Conservation (phyloP, 495 filamentous ascomycete genomes). For the Podospora anserina region DNA sequence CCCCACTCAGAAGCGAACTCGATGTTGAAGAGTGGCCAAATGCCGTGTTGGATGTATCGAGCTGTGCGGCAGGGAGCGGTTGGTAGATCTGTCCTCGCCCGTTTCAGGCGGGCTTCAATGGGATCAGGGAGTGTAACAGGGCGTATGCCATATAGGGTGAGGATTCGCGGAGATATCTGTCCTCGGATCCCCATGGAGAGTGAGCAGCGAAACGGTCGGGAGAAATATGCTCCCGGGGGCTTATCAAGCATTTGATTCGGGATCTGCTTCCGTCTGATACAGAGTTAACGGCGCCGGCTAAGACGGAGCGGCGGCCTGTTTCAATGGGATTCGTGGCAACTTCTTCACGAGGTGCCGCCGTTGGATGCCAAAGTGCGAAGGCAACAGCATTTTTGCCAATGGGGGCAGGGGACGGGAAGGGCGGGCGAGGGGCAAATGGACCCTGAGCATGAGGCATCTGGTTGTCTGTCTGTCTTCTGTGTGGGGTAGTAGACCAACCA, state of each 20-base stretch:
- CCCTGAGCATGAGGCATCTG: conserved; percentile 11
- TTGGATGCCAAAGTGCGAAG: not conserved
- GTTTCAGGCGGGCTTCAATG: not conserved
- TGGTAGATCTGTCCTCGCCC: not conserved
- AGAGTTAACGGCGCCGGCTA: not conserved
- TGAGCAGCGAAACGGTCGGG: too few relatives aligned
- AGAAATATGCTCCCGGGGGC: too few relatives aligned
- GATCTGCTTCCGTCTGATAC: not conserved
- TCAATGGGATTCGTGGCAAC: conserved; percentile 3
- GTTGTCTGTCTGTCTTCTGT: not conserved
- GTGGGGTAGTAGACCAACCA: conserved; percentile 10
- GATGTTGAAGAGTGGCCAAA: not conserved
- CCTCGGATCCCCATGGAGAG: not conserved
- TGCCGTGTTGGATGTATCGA: not conserved
- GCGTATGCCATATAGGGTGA: too few relatives aligned
- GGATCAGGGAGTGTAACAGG: not conserved
- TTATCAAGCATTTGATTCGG: not conserved
- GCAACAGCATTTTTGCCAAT: not conserved
- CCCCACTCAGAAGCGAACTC: not conserved
- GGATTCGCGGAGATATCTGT: not conserved
- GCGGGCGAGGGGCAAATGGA: conserved; percentile 10
- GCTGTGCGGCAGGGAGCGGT: not conserved
- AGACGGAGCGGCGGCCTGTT: not conserved
- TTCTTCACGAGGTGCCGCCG: not conserved
- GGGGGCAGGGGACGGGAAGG: not conserved